Percentiles rank a stretch among this genome's conserved stretches.
phyloP scores from a whole-genome alignment of 495 filamentous ascomycete genomes.

The Podospora australis region DNA sequence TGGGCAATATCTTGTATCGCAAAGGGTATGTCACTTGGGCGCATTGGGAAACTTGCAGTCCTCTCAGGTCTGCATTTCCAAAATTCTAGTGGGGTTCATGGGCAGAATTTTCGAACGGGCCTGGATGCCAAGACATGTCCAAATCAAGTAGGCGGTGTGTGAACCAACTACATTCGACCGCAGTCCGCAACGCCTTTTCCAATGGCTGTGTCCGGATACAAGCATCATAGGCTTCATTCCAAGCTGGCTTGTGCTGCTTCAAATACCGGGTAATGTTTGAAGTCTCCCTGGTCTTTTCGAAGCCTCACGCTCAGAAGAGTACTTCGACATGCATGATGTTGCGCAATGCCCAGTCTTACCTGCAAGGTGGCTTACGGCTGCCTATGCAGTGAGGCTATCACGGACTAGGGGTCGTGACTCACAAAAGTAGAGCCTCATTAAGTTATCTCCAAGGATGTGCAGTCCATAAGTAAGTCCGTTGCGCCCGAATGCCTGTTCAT shows the following conservation, averaged over 20 bases:
- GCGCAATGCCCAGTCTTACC: no score
- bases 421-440: no score
- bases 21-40: not conserved
- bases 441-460: no score
- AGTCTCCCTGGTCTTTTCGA: no score
- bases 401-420: no score
- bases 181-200: no score
- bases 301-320: no score
- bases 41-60: not conserved
- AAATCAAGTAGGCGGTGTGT: not conserved
- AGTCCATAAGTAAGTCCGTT: no score
- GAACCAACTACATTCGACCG: not conserved
- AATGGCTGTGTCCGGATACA: not conserved
- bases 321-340: no score
- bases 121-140: not conserved
- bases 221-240: not conserved
- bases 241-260: not conserved
- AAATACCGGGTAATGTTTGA: not conserved
- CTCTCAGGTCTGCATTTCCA: slow-evolving; percentile 12
- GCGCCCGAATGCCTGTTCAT: no score
- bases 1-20: not conserved
- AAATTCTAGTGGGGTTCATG: slow-evolving; percentile 20
- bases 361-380: no score
- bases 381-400: no score
- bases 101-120: slow-evolving; percentile 15